A percentile compares a stretch with the other conserved stretches of the same genome.
phyloP scores from a whole-genome alignment of 306 rosid genomes.

The Hylodesmum podocarpum region DNA sequence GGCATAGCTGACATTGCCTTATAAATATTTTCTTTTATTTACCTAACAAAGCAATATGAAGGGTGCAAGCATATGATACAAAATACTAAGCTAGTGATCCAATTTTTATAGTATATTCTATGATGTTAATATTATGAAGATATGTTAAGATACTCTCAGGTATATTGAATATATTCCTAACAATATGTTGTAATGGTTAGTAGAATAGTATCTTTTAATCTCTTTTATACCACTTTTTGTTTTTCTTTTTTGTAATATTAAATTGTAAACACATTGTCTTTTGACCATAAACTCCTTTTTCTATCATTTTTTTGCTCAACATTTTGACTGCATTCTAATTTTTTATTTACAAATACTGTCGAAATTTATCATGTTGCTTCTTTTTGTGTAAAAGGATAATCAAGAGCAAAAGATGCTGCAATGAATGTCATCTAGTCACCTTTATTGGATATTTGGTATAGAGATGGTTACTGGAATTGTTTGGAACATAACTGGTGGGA shows the following conservation, averaged over 20 bases:
- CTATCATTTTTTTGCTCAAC: background rate
- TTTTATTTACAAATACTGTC: background rate
- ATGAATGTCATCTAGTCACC: constrained; percentile 93
- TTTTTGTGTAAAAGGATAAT: constrained; percentile 58
- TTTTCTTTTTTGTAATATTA: background rate
- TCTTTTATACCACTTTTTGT: background rate
- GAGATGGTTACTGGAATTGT: constrained; percentile 98
- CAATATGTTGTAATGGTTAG: background rate
- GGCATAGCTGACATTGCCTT: constrained; percentile 29
- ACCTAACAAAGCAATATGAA: background rate
- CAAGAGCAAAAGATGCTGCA: constrained; percentile 92
- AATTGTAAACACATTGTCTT: background rate
- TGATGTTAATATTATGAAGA: background rate
- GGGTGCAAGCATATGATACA: background rate
- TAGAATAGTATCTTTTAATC: background rate
- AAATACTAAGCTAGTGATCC: background rate
- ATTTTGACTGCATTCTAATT: constrained; percentile 6
- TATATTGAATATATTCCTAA: background rate
- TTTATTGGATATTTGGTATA: constrained; percentile 86
- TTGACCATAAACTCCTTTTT: background rate
- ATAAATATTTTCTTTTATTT: constrained; percentile 7
- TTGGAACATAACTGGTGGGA: constrained; percentile 91
- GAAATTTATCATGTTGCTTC: constrained; percentile 13
- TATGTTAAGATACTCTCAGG: background rate
- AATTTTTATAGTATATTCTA: background rate